phyloP scores from a whole-genome alignment of 2,329 filamentous ascomycete genomes.

The Capronia americana region DNA sequence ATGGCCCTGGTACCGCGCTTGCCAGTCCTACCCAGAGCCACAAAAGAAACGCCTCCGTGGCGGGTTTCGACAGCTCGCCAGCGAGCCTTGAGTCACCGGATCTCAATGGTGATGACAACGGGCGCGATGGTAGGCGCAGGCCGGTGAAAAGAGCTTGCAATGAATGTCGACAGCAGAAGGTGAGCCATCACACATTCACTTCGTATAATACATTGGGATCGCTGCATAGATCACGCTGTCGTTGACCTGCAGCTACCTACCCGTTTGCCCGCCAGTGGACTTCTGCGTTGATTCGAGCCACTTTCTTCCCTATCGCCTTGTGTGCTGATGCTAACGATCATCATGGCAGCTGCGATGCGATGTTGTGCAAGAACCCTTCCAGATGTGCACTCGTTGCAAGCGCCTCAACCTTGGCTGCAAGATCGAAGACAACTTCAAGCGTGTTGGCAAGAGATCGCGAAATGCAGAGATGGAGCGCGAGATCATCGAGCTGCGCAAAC shows the following conservation, averaged over 20 bases:
- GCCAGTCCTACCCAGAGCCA: slow-evolving; percentile 41
- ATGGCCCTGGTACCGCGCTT: slow-evolving; percentile 39
- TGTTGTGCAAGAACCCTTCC: slow-evolving; percentile 69
- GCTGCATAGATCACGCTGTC: neutral
- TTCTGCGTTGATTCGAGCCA: neutral
- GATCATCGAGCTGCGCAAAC: slow-evolving; percentile 58
- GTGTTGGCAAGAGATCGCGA: slow-evolving; percentile 69
- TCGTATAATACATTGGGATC: neutral
- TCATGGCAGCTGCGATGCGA: slow-evolving; percentile 67
- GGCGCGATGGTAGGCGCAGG: slow-evolving; percentile 49
- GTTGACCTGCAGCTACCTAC: neutral
- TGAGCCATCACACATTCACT: slow-evolving; percentile 44
- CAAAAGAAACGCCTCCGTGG: slow-evolving; percentile 52
- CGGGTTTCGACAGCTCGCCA: slow-evolving; percentile 56
- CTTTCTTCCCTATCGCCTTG: neutral
- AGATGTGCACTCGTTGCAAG: slow-evolving; percentile 66
- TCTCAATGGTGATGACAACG: slow-evolving; percentile 52
- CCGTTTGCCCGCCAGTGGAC: slow-evolving; percentile 31
- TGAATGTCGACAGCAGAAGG: slow-evolving; percentile 73
- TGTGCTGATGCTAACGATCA: slow-evolving; percentile 19
- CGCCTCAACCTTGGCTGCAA: slow-evolving; percentile 69
- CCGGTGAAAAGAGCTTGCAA: slow-evolving; percentile 70
- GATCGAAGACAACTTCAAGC: slow-evolving; percentile 73
- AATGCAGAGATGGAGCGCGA: slow-evolving; percentile 69
- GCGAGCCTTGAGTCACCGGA: slow-evolving; percentile 48